These are phyloP conservation scores for Xylaria castorea DNA, from an alignment of 495 filamentous ascomycete species.

Conservation along the genomic window DNA sequence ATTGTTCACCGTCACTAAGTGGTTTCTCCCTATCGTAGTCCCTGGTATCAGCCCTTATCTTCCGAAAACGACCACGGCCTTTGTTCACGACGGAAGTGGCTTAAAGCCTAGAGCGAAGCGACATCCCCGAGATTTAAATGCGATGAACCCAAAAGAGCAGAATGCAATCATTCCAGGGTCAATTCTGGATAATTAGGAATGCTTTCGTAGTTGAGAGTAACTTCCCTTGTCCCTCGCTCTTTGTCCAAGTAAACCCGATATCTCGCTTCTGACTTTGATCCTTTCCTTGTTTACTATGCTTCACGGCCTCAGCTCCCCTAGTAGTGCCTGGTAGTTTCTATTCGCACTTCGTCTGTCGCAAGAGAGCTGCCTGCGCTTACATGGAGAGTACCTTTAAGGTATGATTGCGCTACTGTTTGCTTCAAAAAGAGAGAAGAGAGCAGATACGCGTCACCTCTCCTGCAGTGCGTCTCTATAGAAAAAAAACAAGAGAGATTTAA, in stretches of 20 bases:
- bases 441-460: neutral
- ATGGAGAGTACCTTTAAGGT: neutral
- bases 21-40: neutral
- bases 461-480: neutral
- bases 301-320: constrained; percentile 12
- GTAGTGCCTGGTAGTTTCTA: neutral
- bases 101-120: neutral
- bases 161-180: constrained; percentile 5
- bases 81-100: constrained; percentile 23
- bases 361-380: neutral
- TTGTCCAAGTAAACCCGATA: constrained; percentile 21
- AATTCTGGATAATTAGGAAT: constrained; percentile 1
- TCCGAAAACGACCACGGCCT: constrained; percentile 21
- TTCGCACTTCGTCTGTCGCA: neutral
- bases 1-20: neutral
- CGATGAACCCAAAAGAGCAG: constrained; percentile 7
- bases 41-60: neutral
- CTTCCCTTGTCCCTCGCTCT: constrained; percentile 16
- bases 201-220: constrained; percentile 11
- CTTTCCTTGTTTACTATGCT: constrained; percentile 17
- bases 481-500: neutral
- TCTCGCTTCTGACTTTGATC: constrained; percentile 14
- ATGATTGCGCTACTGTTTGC: constrained; percentile 23
- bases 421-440: constrained; percentile 5
- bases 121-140: neutral